Conservation (phyloP, 1,284 basidiomycete species). For the Pseudozyma flocculosa region DNA sequence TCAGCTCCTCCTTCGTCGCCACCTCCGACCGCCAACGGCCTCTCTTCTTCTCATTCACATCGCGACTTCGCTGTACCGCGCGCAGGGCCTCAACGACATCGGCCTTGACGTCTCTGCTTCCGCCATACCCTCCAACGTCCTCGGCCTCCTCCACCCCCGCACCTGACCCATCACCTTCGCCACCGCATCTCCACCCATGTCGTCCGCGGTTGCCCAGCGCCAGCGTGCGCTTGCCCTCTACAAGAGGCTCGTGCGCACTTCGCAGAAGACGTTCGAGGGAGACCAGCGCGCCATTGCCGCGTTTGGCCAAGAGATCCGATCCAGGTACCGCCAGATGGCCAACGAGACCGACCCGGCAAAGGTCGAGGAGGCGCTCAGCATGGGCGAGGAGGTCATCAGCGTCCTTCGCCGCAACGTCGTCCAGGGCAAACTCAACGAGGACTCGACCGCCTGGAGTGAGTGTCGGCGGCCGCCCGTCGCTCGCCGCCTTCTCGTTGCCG, state of each 20-base stretch:
- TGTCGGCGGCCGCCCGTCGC: background rate
- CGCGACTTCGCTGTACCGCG: too few species aligned
- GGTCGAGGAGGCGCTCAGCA: slow-evolving; percentile 46
- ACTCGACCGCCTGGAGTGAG: slow-evolving; percentile 11
- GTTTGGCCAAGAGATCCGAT: slow-evolving; percentile 39
- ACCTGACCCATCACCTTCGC: too few species aligned
- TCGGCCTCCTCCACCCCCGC: too few species aligned
- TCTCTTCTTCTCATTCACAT: too few species aligned
- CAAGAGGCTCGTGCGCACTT: slow-evolving; percentile 48
- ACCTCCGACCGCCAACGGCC: too few species aligned
- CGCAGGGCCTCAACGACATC: too few species aligned
- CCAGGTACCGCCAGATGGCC: slow-evolving; percentile 31
- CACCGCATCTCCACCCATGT: slow-evolving; percentile 8
- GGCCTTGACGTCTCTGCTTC: too few species aligned
- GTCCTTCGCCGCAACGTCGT: slow-evolving; percentile 54
- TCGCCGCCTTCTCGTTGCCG: too few species aligned
- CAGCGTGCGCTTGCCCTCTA: slow-evolving; percentile 48
- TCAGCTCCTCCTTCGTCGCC: too few species aligned
- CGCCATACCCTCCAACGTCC: too few species aligned
- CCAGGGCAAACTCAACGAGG: slow-evolving; percentile 46
- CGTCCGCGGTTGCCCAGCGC: slow-evolving; percentile 42
- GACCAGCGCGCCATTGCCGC: slow-evolving; percentile 38
- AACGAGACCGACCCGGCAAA: slow-evolving; percentile 36
- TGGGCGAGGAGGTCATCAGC: slow-evolving; percentile 48
- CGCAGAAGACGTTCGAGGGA: slow-evolving; percentile 43